Evolutionary conservation across 1,139 yeast genomes (phyloP).

Genomic region (Yamadazyma epiphylla): DNA sequence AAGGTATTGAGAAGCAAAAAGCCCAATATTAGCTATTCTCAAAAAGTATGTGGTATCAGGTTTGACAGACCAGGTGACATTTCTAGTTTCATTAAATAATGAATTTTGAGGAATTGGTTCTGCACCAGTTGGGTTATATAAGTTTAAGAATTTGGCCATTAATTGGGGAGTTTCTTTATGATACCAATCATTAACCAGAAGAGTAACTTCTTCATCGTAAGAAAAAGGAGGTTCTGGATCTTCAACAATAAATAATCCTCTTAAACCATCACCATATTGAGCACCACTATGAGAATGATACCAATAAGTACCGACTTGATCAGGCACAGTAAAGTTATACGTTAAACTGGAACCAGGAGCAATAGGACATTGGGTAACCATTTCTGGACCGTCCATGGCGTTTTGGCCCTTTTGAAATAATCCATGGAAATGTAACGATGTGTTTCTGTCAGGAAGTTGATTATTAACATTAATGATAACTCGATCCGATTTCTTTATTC

Average conservation of each 20-base stretch:
- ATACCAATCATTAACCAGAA: slow-evolving; percentile 82
- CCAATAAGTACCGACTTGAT: slow-evolving; percentile 90
- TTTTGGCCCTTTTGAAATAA: slow-evolving; percentile 71
- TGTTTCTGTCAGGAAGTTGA: slow-evolving; percentile 60
- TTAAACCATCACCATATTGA: slow-evolving; percentile 89
- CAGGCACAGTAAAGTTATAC: slow-evolving; percentile 76
- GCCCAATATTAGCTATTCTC: slow-evolving; percentile 78
- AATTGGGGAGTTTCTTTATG: slow-evolving; percentile 58
- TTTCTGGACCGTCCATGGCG: slow-evolving; percentile 86
- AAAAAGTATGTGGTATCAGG: slow-evolving; percentile 79
- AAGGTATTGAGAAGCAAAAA: slow-evolving; percentile 82
- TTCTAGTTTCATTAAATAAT: slow-evolving; percentile 74
- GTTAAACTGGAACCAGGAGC: slow-evolving; percentile 66
- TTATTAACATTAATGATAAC: slow-evolving; percentile 66
- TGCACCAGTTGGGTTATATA: slow-evolving; percentile 92
- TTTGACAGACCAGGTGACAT: slow-evolving; percentile 64
- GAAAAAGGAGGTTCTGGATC: slow-evolving; percentile 47
- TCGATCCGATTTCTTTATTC: slow-evolving; percentile 74
- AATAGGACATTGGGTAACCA: slow-evolving; percentile 85
- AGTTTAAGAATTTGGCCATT: slow-evolving; percentile 52
- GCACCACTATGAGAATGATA: slow-evolving; percentile 87
- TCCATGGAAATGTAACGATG: slow-evolving; percentile 90
- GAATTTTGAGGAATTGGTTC: slow-evolving; percentile 88
- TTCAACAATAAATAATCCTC: slow-evolving; percentile 72
- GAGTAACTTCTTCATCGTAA: slow-evolving; percentile 71